Evolutionary conservation across 176 grass and related monocot genomes (phyloP), one percentile per base, ranked within the genome.

Genomic region (Panicum miliaceum): DNA sequence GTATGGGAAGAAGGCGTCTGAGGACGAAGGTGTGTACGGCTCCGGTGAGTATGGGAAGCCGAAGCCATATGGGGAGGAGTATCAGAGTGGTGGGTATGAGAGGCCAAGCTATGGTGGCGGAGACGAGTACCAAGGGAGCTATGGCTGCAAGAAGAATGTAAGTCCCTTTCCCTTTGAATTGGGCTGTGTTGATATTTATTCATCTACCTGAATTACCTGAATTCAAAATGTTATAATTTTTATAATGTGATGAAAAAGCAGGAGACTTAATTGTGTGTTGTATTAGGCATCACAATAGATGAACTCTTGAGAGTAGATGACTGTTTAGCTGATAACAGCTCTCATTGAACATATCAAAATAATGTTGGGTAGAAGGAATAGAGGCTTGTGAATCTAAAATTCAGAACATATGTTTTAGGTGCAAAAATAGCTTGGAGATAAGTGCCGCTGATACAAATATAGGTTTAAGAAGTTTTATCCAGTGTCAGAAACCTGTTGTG

Each of bases 81-180:
- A 86, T 76, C 64, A 86, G 71, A 73, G 64, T 40, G 80, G 64
- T 16, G 89, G 48, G 18, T 88, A 90, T 6, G 81, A 70, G 73
- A 90, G 34, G 68, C 86, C 92, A 0, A 84, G 86, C 64, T 89
- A 87, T 38, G 87, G 81, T 7, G 78, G 62, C 0, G 73, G 67
- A 15, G 90, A 89, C 4, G 86, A 79, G 35, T 53, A 68, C 13
- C 51, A 48, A 0, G 13, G 46, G 42, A 80, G 75, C 64, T 91
- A 91, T 11, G 89, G 86, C 64, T 86, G 84, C 83, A 89, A 91
- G 83, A 94, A 94, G 52, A 62, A 84, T 63, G 92, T 89, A 71
- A 91, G 89, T 70, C 62, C 51, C 12, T 48, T 18, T 40, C 57
- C 20, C 9, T 64, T 56, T 69, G 47, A 54, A 66, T 54, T 81